phyloP scores from a whole-genome alignment of 495 filamentous ascomycete species.

The Talaromyces adpressus region DNA sequence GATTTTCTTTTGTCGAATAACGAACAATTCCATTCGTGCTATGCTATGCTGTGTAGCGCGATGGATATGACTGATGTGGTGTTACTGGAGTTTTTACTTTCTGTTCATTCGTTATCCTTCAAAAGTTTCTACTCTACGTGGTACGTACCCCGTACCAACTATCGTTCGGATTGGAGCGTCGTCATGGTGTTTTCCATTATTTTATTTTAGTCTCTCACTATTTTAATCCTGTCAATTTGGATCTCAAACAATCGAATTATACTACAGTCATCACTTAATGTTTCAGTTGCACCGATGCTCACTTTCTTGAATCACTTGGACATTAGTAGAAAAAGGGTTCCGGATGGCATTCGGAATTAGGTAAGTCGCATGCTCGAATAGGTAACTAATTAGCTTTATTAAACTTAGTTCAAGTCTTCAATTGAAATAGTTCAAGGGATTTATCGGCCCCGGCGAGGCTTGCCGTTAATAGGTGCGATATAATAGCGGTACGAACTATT shows the following conservation, averaged over 20 bases:
- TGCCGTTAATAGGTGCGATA: not conserved
- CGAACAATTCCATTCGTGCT: not conserved
- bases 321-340: not conserved
- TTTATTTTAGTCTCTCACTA: not conserved
- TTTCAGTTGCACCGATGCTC: not conserved
- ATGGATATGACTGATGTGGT: not conserved
- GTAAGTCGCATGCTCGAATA: not conserved
- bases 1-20: not conserved
- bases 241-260: not conserved
- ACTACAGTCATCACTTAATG: too few species aligned
- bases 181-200: not conserved
- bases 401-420: not conserved
- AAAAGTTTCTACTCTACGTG: not conserved
- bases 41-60: not conserved
- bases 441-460: not conserved
- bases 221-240: not conserved
- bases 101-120: not conserved
- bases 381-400: not conserved
- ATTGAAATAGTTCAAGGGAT: not conserved
- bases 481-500: not conserved
- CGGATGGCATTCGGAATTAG: not conserved
- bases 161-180: not conserved
- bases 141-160: too few species aligned
- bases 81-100: not conserved
- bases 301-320: not conserved